Evolutionary conservation across 176 grass and related monocot genomes (phyloP).

Genomic region (Zoysia pacifica): DNA sequence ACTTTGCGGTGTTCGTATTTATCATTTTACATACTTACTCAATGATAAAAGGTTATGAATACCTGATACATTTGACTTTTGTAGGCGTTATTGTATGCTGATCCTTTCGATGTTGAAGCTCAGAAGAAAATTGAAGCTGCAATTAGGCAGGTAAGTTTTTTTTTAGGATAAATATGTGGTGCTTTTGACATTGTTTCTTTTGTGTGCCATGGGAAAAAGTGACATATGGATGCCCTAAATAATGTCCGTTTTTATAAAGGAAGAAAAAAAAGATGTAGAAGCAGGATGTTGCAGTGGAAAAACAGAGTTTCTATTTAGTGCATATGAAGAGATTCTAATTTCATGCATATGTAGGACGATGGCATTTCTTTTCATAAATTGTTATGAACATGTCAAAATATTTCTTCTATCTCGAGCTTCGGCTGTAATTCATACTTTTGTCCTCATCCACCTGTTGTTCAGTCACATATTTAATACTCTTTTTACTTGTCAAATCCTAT

Average conservation of each 20-base stretch:
- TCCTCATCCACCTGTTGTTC: constrained; percentile 13
- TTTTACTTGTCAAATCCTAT: constrained; percentile 25
- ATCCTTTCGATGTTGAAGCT: constrained; percentile 97
- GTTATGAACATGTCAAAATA: constrained; percentile 1
- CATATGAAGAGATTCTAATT: background rate
- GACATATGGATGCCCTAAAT: constrained; percentile 16
- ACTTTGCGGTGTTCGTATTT: background rate
- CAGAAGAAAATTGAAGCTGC: constrained; percentile 99
- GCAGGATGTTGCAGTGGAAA: background rate
- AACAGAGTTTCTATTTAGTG: background rate
- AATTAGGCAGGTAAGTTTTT: constrained; percentile 79
- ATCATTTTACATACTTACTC: constrained; percentile 7
- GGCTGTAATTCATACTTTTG: constrained; percentile 20
- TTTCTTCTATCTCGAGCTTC: constrained; percentile 10
- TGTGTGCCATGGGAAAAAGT: constrained; percentile 12
- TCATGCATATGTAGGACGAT: background rate
- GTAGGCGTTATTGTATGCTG: constrained; percentile 80
- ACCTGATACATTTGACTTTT: constrained; percentile 20
- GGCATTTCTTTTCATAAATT: constrained; percentile 8
- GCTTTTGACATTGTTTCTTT: background rate
- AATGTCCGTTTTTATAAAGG: background rate
- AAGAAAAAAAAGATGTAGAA: background rate
- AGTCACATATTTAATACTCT: constrained; percentile 24
- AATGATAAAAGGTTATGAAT: constrained; percentile 15
- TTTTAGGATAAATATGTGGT: constrained; percentile 21